phyloP scores from a whole-genome alignment of 768 basidiomycete species.

The Dioszegia hungarica region DNA sequence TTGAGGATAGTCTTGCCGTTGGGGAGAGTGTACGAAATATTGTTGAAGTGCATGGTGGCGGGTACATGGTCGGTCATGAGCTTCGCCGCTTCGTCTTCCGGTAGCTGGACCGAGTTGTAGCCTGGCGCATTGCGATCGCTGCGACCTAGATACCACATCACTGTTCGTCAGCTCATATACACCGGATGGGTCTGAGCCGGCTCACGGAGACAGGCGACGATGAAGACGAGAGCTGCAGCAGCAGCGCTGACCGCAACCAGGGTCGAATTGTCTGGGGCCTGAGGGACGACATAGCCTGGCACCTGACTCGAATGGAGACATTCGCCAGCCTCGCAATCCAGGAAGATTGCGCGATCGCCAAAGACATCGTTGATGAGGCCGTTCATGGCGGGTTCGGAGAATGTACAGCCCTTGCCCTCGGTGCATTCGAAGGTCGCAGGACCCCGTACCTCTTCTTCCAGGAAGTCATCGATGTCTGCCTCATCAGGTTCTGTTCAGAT shows the following conservation, averaged over 20 bases:
- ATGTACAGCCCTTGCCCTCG: constrained; percentile 68
- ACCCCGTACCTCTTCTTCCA: constrained; percentile 81
- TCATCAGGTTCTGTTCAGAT: background rate
- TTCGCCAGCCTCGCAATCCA: constrained; percentile 83
- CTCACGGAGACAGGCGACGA: constrained; percentile 60
- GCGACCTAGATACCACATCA: constrained; percentile 88
- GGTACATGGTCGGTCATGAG: constrained; percentile 94
- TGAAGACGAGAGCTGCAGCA: constrained; percentile 68
- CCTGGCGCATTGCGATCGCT: constrained; percentile 60
- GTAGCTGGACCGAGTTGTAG: constrained; percentile 53
- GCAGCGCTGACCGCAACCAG: constrained; percentile 83
- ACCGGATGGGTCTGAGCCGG: constrained; percentile 31
- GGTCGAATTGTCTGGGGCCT: constrained; percentile 72
- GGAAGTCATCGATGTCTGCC: constrained; percentile 89
- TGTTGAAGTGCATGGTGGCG: constrained; percentile 83
- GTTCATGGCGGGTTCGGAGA: constrained; percentile 97
- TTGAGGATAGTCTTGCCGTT: constrained; percentile 67
- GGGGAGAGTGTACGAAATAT: constrained; percentile 71
- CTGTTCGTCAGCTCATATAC: constrained; percentile 44
- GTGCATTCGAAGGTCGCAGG: constrained; percentile 81
- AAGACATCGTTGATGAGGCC: constrained; percentile 87
- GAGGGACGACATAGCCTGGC: constrained; percentile 84
- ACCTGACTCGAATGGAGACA: constrained; percentile 91
- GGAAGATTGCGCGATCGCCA: constrained; percentile 81
- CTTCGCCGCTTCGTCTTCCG: constrained; percentile 72